Evolutionary conservation across 2,329 filamentous ascomycete species (phyloP).

Genomic region (Sphaerulina vaccinii): DNA sequence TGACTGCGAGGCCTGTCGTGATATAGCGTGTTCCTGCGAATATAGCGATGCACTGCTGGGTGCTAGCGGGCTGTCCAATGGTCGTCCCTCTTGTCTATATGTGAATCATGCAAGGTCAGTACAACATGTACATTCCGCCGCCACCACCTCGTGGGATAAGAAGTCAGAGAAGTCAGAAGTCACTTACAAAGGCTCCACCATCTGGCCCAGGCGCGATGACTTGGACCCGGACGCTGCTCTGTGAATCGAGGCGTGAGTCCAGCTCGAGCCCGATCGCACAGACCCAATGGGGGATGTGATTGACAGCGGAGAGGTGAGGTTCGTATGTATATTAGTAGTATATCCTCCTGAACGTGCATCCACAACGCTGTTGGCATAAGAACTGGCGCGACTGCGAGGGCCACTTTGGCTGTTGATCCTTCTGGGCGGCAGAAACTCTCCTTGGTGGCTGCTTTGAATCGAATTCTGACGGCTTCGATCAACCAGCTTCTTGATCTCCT

Average conservation of each 20-base stretch:
- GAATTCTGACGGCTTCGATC: constrained; percentile 27
- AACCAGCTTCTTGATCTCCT: constrained; percentile 70
- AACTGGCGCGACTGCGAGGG: constrained; percentile 59
- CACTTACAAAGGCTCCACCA: constrained; percentile 39
- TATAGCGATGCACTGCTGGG: constrained; percentile 27
- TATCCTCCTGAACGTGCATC: constrained; percentile 64
- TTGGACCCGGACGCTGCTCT: constrained; percentile 43
- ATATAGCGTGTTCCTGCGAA: constrained; percentile 25
- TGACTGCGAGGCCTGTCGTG: constrained; percentile 27
- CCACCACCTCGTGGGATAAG: neutral
- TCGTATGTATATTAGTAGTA: neutral
- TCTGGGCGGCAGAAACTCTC: constrained; percentile 17
- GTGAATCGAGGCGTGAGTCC: constrained; percentile 38
- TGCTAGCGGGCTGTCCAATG: constrained; percentile 37
- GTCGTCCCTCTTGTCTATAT: constrained; percentile 33
- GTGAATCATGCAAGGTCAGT: neutral
- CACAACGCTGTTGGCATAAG: constrained; percentile 54
- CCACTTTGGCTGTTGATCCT: constrained; percentile 7
- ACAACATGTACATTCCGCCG: too few species aligned
- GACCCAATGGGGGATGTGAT: constrained; percentile 56
- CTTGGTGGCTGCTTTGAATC: constrained; percentile 23
- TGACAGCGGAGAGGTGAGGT: constrained; percentile 53
- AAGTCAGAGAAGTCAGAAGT: neutral
- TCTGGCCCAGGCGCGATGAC: constrained; percentile 41
- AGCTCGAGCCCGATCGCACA: constrained; percentile 50